Evolutionary conservation across 2,329 filamentous ascomycete species (phyloP), one percentile per base, ranked within the genome.

Genomic region (Sclerotinia minor): DNA sequence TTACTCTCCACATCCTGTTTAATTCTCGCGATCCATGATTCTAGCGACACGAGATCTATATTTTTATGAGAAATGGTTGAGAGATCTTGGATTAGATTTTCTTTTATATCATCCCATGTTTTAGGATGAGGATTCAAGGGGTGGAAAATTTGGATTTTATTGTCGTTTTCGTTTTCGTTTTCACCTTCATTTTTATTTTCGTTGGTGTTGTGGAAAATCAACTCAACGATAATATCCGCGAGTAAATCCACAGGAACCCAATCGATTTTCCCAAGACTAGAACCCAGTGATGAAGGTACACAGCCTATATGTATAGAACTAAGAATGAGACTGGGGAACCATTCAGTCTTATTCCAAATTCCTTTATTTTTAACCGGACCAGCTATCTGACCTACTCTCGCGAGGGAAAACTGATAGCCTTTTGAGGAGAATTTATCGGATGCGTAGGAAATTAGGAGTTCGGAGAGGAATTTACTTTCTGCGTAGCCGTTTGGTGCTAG

Each of bases 381-480:
- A 0, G 76, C 81, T 52, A 84, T 79, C 72, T 84, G 83, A 0
- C 81, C 82, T 0, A 84, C 79, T 1, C 83, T 80, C 41, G 81
- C 77, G n/a, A 80, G 72, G 8, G 77, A 77, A 2, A 77, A 75
- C 0, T 44, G 2, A 21, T 21, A 15, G 0, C 55, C 24, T 2
- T 78, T 77, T 4, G 84, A 75, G 32, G 78, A 78, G 0, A 77
- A 77, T 24, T 72, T 72, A 0, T 75, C 72, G 0, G 79, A 79
- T 9, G 79, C 78, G 9, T 67, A 45, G 35, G 83, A 80, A 1
- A 84, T 75, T n/a, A 85, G 76, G 1, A 80, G 73, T 3, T 75
- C 70, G 17, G 73, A 72, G 15, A 76, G 60, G 19, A 69, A 67
- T 64, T 75, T 75, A n/a, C 71, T 55, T 64, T 76, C 7, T 69